Conservation (phyloP, 805 yeast genomes). For the Suhomyces sp. region DNA sequence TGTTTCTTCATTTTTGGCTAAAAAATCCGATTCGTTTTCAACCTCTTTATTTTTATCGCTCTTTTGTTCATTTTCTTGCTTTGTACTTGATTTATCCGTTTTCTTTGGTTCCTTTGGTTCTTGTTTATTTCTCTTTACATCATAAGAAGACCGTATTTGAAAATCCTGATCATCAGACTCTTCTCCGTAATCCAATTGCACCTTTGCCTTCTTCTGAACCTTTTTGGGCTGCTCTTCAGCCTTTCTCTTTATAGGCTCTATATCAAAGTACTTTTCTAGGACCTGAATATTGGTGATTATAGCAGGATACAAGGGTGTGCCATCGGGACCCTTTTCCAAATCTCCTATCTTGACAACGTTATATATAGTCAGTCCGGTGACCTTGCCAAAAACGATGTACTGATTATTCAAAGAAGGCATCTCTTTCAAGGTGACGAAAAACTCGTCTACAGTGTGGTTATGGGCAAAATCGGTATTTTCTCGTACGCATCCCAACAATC, state of each 20-base stretch:
- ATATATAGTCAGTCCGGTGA: constrained; percentile 55
- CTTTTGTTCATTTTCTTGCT: neutral
- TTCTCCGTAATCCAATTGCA: constrained; percentile 32
- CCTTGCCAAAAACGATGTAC: constrained; percentile 52
- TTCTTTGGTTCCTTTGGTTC: neutral
- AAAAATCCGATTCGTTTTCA: neutral
- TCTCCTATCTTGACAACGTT: constrained; percentile 48
- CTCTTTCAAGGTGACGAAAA: constrained; percentile 45
- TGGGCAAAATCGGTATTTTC: constrained; percentile 18
- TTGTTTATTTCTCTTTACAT: constrained; percentile 10
- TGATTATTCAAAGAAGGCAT: constrained; percentile 42
- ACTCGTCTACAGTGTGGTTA: constrained; percentile 22
- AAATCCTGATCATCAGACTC: constrained; percentile 31
- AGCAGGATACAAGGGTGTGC: constrained; percentile 53
- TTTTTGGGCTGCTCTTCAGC: constrained; percentile 10
- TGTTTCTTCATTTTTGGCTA: neutral
- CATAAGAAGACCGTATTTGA: constrained; percentile 45
- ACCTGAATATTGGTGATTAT: constrained; percentile 40
- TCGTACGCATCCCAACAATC: constrained; percentile 52
- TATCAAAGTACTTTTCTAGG: constrained; percentile 47
- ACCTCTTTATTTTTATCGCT: neutral
- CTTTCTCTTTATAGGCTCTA: constrained; percentile 14
- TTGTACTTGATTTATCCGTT: neutral
- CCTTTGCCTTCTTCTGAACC: constrained; percentile 15
- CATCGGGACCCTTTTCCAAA: constrained; percentile 41